Base-by-base conservation (phyloP, 2,329 filamentous ascomycete species). In the Pestalotiopsis sp. region DNA sequence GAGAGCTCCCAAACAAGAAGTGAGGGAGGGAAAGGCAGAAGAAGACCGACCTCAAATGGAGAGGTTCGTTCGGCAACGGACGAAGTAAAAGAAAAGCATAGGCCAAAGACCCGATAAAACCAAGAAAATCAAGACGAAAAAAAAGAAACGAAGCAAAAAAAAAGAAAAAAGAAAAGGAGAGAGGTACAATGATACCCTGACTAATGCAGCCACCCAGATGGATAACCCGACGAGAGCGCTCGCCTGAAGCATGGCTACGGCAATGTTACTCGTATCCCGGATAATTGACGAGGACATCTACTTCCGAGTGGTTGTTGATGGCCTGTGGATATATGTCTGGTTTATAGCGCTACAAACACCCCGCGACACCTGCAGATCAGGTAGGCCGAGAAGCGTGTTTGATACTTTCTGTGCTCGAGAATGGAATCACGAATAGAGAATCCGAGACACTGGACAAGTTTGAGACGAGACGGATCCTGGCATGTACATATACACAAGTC, bases 401-500 rank as follows among this genome's bases (percentile, higher is more conserved):
- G 17, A 9, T n/a, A 52, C 17, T 52, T n/a, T 9, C 23, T 52
- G 17, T 17, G 45, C 45, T 20, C 6, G 17, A 52, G 45, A 23
- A 52, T 23, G 45, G 45, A 45, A n/a, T 52, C 7, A n/a, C 17
- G 7, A 52, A n/a, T 52, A 52, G 45, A 52, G 17, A 52, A 5
- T 20, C 14, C 36, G 23, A 13, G 59, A 12, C 6, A 23, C 57
- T 59, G 57, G 45, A 6, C 20, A 58, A 13, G 25, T 27, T 45
- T n/a, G 36, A 45, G n/a, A 38, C 11, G 31, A 39, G 45, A 23
- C 4, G 31, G 31, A 25, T 45, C 39, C 59, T 64, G 25, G 67
- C 68, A 68, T 79, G 77, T 79, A 79, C 75, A 70, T 79, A 79
- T 70, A 72, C 73, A 62, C 31, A 39, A 39, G 73, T 70, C 68